phyloP scores from a whole-genome alignment of 306 rosid species.

The Medicago ruthenica region DNA sequence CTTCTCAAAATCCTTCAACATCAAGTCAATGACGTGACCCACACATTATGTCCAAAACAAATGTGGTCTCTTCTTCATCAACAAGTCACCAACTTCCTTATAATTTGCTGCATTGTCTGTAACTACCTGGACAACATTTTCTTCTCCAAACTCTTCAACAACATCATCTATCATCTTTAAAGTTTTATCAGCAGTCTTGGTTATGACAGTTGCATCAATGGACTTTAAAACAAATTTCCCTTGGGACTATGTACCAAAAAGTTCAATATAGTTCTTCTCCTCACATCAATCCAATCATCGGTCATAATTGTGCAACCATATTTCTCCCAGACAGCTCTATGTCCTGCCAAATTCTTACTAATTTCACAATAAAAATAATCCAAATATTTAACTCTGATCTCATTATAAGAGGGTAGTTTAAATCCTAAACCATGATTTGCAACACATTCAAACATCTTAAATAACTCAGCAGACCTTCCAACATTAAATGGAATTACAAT shows the following conservation, averaged over 20 bases:
- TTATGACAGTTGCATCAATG: background rate
- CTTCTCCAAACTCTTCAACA: background rate
- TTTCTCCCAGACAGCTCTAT: background rate
- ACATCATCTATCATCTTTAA: background rate
- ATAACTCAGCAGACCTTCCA: no score
- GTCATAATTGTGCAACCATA: background rate
- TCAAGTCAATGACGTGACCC: background rate
- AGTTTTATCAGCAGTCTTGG: background rate
- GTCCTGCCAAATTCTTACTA: background rate
- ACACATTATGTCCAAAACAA: background rate
- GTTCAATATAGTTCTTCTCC: no score
- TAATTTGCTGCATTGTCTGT: background rate
- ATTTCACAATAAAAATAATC: background rate
- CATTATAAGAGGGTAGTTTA: background rate
- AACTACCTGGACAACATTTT: background rate
- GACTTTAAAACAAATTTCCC: background rate
- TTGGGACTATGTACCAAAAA: background rate
- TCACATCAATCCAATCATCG: background rate
- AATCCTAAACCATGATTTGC: background rate
- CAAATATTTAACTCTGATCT: constrained; percentile 1
- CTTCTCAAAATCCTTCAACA: background rate
- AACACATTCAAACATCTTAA: background rate
- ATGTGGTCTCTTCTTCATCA: background rate
- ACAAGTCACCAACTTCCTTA: background rate
- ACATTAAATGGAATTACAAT: no score